Evolutionary conservation across 441 rosid species (phyloP).

Genomic region (Corymbia calophylla): DNA sequence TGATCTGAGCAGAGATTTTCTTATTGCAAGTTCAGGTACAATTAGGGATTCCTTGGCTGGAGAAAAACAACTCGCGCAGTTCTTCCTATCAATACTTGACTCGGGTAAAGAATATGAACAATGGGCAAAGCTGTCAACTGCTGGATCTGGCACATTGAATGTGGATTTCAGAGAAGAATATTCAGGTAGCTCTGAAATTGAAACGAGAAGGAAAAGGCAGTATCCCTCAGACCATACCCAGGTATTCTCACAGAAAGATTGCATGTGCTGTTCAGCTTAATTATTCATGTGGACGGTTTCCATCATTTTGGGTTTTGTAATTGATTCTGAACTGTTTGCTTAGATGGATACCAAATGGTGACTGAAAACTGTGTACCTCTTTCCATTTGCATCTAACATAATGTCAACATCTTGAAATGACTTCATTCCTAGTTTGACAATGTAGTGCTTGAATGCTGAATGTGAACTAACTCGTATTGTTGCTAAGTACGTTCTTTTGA

Average conservation of each 20-base stretch:
- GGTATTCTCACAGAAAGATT: conserved; percentile 18
- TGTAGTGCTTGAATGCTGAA: background rate
- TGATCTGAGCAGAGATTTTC: background rate
- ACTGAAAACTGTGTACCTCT: background rate
- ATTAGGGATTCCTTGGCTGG: conserved; percentile 39
- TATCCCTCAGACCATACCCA: conserved; percentile 67
- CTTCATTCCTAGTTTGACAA: background rate
- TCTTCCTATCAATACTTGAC: conserved; percentile 54
- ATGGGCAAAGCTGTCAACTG: conserved; percentile 41
- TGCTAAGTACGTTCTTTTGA: background rate
- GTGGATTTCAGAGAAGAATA: conserved; percentile 12
- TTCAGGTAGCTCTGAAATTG: conserved; percentile 7
- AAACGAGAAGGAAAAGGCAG: conserved; percentile 24
- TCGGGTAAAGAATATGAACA: conserved; percentile 46
- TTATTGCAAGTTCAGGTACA: conserved; percentile 36
- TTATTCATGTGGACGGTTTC: background rate
- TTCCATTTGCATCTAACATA: background rate
- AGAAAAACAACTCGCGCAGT: conserved; percentile 46
- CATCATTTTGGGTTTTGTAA: background rate
- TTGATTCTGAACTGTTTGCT: background rate
- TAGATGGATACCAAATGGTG: background rate
- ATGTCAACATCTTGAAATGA: background rate
- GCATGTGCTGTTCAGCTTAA: background rate
- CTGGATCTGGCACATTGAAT: background rate
- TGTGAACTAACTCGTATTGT: background rate